Conservation (phyloP, 352 stramenopile genomes). For the Phytophthora melonis region DNA sequence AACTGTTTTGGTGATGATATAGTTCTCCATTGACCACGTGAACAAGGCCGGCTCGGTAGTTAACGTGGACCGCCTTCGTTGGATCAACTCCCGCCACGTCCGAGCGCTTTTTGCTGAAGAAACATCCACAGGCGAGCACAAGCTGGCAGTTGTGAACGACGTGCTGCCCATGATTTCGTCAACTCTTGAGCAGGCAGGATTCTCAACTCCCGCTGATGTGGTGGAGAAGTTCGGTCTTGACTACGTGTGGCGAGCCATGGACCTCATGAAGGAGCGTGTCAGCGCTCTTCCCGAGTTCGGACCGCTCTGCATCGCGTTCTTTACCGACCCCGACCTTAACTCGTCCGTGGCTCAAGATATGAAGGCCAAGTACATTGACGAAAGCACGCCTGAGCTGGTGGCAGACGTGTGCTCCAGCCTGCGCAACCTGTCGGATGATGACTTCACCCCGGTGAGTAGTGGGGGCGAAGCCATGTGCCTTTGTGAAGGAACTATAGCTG, state of each 20-base stretch:
- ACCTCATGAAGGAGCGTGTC: conserved; percentile 90
- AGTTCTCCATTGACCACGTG: conserved; percentile 89
- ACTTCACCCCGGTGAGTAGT: conserved; percentile 67
- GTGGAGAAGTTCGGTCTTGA: conserved; percentile 64
- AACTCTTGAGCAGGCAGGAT: conserved; percentile 44
- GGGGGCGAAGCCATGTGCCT: too few relatives aligned
- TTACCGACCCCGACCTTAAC: conserved; percentile 63
- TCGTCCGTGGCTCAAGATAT: conserved; percentile 64
- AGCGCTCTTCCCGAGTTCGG: conserved; percentile 83
- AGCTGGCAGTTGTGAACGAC: conserved; percentile 61
- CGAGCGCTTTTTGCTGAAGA: conserved; percentile 75
- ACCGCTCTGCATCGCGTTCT: conserved; percentile 79
- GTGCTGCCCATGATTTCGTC: conserved; percentile 73
- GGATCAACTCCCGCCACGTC: conserved; percentile 92
- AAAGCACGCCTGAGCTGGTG: conserved; percentile 67
- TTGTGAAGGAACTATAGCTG: background rate
- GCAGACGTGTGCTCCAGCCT: conserved; percentile 55
- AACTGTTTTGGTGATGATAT: background rate
- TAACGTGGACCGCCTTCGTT: conserved; percentile 86
- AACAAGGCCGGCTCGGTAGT: conserved; percentile 92
- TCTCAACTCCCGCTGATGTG: conserved; percentile 42
- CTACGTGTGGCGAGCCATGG: conserved; percentile 81
- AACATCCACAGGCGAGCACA: conserved; percentile 45
- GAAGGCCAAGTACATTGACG: conserved; percentile 80
- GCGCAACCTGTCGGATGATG: conserved; percentile 59